phyloP scores from a whole-genome alignment of 768 basidiomycete genomes.

The Hortiboletus flavorubellus region DNA sequence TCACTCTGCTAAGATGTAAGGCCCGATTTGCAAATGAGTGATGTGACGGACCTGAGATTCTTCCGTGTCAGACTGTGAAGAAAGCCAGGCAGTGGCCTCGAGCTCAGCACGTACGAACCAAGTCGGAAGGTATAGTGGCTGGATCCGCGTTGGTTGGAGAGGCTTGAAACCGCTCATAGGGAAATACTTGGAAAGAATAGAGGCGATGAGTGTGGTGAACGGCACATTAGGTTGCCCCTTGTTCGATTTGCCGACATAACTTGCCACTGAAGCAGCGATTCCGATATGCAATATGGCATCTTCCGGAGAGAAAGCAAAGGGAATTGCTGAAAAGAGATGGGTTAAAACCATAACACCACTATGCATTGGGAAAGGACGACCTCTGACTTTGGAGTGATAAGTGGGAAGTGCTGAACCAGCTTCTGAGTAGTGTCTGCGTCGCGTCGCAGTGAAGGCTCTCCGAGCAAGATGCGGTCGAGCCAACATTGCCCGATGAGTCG shows the following conservation, averaged over 20 bases:
- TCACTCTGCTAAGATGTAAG: constrained; percentile 27
- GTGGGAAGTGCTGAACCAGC: constrained; percentile 1
- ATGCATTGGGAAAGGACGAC: constrained; percentile 19
- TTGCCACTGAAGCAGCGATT: constrained; percentile 31
- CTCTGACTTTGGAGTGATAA: constrained; percentile 41
- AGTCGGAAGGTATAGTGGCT: constrained; percentile 57
- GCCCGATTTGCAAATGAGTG: neutral
- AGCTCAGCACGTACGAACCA: constrained; percentile 61
- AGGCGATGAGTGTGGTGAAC: constrained; percentile 22
- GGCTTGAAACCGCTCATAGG: constrained; percentile 38
- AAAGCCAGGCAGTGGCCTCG: constrained; percentile 34
- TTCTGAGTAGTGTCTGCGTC: constrained; percentile 21
- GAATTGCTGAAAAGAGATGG: constrained; percentile 39
- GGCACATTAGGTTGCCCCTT: constrained; percentile 12
- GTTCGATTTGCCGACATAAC: constrained; percentile 20
- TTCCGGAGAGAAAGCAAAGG: constrained; percentile 47
- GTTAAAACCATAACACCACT: constrained; percentile 5
- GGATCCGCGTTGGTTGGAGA: constrained; percentile 43
- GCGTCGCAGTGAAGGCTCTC: neutral
- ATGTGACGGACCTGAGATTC: constrained; percentile 22
- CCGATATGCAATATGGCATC: constrained; percentile 42
- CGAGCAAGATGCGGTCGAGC: constrained; percentile 6
- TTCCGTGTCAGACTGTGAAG: constrained; percentile 20
- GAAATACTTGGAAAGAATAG: constrained; percentile 37
- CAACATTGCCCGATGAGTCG: constrained; percentile 15